Conservation (phyloP, 495 filamentous ascomycete species). For the Daldinia grandis region DNA sequence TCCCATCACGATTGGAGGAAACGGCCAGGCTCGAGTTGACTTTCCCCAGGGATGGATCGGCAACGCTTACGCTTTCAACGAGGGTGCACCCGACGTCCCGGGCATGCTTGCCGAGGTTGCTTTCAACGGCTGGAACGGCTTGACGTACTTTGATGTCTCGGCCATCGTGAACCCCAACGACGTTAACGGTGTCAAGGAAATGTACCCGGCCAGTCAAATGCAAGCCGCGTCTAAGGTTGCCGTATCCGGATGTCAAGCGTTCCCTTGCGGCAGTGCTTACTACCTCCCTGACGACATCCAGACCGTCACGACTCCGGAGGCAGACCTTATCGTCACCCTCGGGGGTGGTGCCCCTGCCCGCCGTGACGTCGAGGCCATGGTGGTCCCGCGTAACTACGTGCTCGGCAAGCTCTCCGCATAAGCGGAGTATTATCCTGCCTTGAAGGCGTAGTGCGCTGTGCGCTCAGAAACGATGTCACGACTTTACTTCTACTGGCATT, state of each 20-base stretch:
- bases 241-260: constrained; percentile 57
- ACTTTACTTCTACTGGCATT: constrained; percentile 33
- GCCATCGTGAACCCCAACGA: constrained; percentile 62
- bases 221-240: constrained; percentile 23
- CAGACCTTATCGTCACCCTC: constrained; percentile 53
- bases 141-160: constrained; percentile 62
- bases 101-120: constrained; percentile 64
- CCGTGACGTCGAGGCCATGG: constrained; percentile 29
- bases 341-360: constrained; percentile 42
- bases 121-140: constrained; percentile 54
- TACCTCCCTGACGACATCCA: constrained; percentile 59
- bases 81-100: constrained; percentile 47
- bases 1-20: constrained; percentile 45
- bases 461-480: constrained; percentile 43
- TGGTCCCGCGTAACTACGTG: constrained; percentile 44
- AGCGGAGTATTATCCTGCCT: constrained; percentile 11
- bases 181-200: constrained; percentile 53
- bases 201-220: constrained; percentile 50
- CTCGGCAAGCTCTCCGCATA: constrained; percentile 45
- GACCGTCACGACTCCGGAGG: constrained; percentile 52
- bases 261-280: constrained; percentile 60
- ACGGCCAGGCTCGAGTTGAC: constrained; percentile 39
- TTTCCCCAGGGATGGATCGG: constrained; percentile 58
- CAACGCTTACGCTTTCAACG: constrained; percentile 55
- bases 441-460: constrained; percentile 38